A percentile compares a stretch with the other conserved stretches of the same genome.
These are phyloP conservation scores for Yamadazyma kanchanaburiensis DNA, from an alignment of 1,139 yeast genomes.

Conservation along the genomic window DNA sequence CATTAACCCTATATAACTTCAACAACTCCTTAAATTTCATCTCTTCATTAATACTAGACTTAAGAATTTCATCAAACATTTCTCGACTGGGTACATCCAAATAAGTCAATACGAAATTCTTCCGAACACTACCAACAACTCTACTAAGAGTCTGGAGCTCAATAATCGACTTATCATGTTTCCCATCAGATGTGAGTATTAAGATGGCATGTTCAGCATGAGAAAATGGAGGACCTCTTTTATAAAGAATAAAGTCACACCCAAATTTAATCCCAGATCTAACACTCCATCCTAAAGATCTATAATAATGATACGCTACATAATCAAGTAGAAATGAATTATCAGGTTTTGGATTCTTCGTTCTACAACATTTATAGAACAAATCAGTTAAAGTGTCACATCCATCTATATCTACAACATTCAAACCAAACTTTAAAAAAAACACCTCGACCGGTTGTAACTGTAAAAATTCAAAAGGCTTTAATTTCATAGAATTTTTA, in stretches of 20 bases:
- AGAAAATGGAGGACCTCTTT: slow-evolving; percentile 90
- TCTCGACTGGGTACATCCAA: slow-evolving; percentile 51
- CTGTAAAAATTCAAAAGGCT: slow-evolving; percentile 61
- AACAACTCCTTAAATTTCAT: slow-evolving; percentile 24
- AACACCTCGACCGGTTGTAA: slow-evolving; percentile 74
- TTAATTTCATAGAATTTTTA: slow-evolving; percentile 18
- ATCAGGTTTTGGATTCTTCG: slow-evolving; percentile 18
- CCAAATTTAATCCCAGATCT: slow-evolving; percentile 92
- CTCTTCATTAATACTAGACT: slow-evolving; percentile 4
- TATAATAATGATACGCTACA: slow-evolving; percentile 79
- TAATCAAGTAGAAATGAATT: slow-evolving; percentile 52
- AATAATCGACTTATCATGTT: slow-evolving; percentile 44
- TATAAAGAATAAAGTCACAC: slow-evolving; percentile 73
- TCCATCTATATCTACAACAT: slow-evolving; percentile 25
- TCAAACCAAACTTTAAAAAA: slow-evolving; percentile 56
- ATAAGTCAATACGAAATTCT: slow-evolving; percentile 66
- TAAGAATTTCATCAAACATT: slow-evolving; percentile 20
- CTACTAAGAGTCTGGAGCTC: slow-evolving; percentile 68
- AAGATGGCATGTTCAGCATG: slow-evolving; percentile 85
- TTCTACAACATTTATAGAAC: slow-evolving; percentile 22
- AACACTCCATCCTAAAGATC: slow-evolving; percentile 94
- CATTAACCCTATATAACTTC: slow-evolving; percentile 48
- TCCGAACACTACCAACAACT: slow-evolving; percentile 85
- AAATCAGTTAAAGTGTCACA: slow-evolving; percentile 17
- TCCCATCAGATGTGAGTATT: slow-evolving; percentile 41